Base-by-base conservation (phyloP, 805 yeast genomes). In the Ogataea neopini region DNA sequence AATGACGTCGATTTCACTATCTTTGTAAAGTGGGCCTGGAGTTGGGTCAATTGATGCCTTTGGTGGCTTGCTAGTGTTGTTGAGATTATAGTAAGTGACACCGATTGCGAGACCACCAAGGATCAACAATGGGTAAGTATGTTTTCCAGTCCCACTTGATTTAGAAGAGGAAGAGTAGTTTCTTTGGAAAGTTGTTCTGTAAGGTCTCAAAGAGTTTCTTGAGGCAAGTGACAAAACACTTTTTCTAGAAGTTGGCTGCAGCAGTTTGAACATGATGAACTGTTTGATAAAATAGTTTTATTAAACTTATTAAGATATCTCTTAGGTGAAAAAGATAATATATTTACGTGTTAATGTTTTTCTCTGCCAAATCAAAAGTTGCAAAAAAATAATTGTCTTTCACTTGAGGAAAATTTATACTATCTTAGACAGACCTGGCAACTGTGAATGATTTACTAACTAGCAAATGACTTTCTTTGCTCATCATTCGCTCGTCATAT, bases 1-100 rank as follows among this genome's bases (percentile, higher is more conserved):
- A 22, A 91, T 76, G 4, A 92, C 96, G 22, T 87, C 81, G 23
- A 87, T 82, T 47, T 88, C 83, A 33, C 81, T 80, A 2, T 77
- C 75, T 8, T 77, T 69, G 63, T 87, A 87, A 0, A 56, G 42
- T 14, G 60, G 58, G 6, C 52, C 48, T 15, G 40, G 34, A 25
- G 52, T 50, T 40, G 70, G 68, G 46, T 69, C 73, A n/a, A 65
- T 44, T 10, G 65, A 59, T 7, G 66, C 66, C 32, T 48, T 49
- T 23, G 73, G 72, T 25, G 67, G 64, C 43, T 67, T 67, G 19
- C 56, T 44, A 13, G 53, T 55, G 37, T 56, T 45, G 34, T 58
- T 57, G 45, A 66, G 51, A 37, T 64, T 64, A 47, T 65, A 67
- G 47, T 60, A 59, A 1, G 70, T 67, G n/a, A 64, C 45, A 14